Evolutionary conservation across 768 basidiomycete genomes (phyloP), one percentile per base, ranked within the genome.

Genomic region (Leccinum uliginosum): DNA sequence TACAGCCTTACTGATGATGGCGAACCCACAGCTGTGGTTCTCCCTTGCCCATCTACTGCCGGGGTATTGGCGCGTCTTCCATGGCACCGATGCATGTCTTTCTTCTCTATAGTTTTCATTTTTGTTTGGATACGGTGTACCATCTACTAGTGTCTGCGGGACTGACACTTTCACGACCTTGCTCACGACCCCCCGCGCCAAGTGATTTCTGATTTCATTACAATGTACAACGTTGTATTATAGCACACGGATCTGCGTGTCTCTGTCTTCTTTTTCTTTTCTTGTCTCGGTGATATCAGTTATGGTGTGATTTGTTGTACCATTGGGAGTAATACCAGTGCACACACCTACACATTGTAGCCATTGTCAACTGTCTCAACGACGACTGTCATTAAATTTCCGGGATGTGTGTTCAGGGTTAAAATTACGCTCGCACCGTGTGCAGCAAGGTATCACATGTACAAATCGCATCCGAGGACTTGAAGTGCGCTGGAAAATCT

Each of bases 1-100:
- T n/a, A 21, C 23, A 10, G 17, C 10, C 34, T 46, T 50, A 49
- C 48, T 53, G 35, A 59, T 53, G 35, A 59, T 32, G 14, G 11
- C 17, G 7, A 17, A 17, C 27, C 35, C 35, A 34, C 49, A 70
- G 69, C 19, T 70, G n/a, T 70, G 69, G 69, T 72, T 70, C 54
- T 70, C 69, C 40, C 51, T 70, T 27, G 66, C 66, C 2, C 71
- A 70, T 51, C n/a, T 70, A 23, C 53, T 72, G 8, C 69, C 69
- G 1, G 69, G 62, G 53, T 70, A 70, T 51, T 70, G 69, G 69
- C 63, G 70, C 3, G 51, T 66, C 35, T 62, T 70, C 47, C 51
- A 70, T 27, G 65, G 54, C 3, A 44, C 59, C 3, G 57, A 50
- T 17, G 48, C 49, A 12, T 66, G 62, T 53, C 19, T 59, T 47